Conservation (phyloP, 768 basidiomycete genomes). For the Steccherinum ochraceum region DNA sequence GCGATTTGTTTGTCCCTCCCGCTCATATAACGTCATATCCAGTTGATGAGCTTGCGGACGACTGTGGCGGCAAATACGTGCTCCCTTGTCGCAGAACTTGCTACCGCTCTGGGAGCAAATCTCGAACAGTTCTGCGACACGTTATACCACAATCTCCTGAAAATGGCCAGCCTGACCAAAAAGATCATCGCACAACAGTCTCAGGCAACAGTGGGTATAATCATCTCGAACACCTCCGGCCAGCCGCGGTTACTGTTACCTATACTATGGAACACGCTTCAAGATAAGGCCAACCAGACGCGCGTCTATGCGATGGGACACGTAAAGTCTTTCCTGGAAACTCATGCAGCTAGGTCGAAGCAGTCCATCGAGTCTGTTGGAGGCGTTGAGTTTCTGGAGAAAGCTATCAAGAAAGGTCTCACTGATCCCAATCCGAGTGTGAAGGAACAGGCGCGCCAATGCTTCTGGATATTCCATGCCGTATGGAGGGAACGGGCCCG, state of each 20-base stretch:
- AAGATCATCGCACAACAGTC: conserved; percentile 86
- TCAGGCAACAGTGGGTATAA: conserved; percentile 59
- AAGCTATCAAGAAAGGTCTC: conserved; percentile 64
- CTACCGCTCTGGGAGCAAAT: conserved; percentile 50
- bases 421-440: conserved; percentile 77
- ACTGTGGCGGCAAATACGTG: conserved; percentile 81
- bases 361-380: conserved; percentile 62
- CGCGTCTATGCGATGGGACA: conserved; percentile 65
- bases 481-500: conserved; percentile 72
- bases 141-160: conserved; percentile 68
- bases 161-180: conserved; percentile 89
- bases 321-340: conserved; percentile 66
- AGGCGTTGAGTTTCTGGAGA: conserved; percentile 67
- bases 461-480: conserved; percentile 76
- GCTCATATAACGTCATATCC: conserved; percentile 1
- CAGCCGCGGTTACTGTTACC: conserved; percentile 66
- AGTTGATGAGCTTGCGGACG: conserved; percentile 88
- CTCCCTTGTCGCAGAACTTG: conserved; percentile 70
- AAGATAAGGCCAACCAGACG: conserved; percentile 78
- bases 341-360: conserved; percentile 62
- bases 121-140: conserved; percentile 80
- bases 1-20: conserved; percentile 4
- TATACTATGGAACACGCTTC: conserved; percentile 58
- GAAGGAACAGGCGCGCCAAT: conserved; percentile 59
- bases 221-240: conserved; percentile 65